Conservation (phyloP, 2,329 filamentous ascomycete genomes). For the Basipetospora sp. region DNA sequence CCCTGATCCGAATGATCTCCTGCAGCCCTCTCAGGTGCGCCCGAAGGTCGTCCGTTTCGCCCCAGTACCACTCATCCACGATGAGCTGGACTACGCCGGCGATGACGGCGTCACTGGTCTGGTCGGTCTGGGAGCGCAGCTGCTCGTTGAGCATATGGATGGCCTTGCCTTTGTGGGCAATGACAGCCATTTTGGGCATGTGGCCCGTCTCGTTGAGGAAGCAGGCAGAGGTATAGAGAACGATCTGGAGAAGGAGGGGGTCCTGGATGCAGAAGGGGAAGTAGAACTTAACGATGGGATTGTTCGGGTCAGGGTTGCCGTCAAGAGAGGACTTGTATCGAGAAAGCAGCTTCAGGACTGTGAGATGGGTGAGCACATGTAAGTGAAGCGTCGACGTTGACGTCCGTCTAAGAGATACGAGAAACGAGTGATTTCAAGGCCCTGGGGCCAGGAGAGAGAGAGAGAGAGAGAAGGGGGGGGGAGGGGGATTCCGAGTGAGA, state of each 20-base stretch:
- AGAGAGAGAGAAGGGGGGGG: neutral
- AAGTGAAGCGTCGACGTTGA: too few relatives aligned
- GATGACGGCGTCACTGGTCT: slow-evolving; percentile 31
- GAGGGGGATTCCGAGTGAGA: neutral
- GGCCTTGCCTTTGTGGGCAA: slow-evolving; percentile 27
- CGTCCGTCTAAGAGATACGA: too few relatives aligned
- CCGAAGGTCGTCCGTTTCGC: slow-evolving; percentile 27
- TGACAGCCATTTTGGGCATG: slow-evolving; percentile 27
- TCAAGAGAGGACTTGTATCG: slow-evolving; percentile 37
- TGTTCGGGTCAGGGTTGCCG: slow-evolving; percentile 29
- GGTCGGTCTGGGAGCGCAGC: slow-evolving; percentile 20
- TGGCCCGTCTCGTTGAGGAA: slow-evolving; percentile 36
- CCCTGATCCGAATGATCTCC: slow-evolving; percentile 32
- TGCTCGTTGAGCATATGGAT: slow-evolving; percentile 33
- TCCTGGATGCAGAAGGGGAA: slow-evolving; percentile 33
- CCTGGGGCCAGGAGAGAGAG: neutral
- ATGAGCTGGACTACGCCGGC: slow-evolving; percentile 34
- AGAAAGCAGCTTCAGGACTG: slow-evolving; percentile 33
- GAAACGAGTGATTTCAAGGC: too few relatives aligned
- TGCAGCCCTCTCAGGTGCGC: slow-evolving; percentile 32
- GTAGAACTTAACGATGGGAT: slow-evolving; percentile 32
- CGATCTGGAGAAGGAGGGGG: slow-evolving; percentile 32
- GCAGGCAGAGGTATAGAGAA: slow-evolving; percentile 35
- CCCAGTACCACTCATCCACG: slow-evolving; percentile 41
- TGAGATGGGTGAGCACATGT: neutral